phyloP scores from a whole-genome alignment of 176 grass and related monocot species.

The Hsuehochloa calcarea region DNA sequence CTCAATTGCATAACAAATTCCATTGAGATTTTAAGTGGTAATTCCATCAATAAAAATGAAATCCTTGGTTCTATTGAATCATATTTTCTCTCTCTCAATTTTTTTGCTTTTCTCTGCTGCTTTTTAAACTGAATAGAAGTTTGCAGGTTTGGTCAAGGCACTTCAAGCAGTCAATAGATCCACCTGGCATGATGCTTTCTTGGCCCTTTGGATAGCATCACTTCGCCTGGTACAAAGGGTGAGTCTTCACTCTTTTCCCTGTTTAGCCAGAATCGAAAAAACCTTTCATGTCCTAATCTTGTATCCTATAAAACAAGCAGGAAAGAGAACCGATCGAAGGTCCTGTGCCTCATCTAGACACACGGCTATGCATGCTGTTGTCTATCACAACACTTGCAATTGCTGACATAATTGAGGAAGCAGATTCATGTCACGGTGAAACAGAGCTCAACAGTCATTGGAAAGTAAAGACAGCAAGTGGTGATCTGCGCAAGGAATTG shows the following conservation, averaged over 20 bases:
- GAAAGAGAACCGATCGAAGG: slow-evolving; percentile 94
- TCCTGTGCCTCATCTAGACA: slow-evolving; percentile 90
- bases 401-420: slow-evolving; percentile 80
- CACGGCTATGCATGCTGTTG: slow-evolving; percentile 82
- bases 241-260: slow-evolving; percentile 32
- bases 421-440: slow-evolving; percentile 44
- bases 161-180: slow-evolving; percentile 83
- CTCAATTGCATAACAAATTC: slow-evolving; percentile 87
- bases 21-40: slow-evolving; percentile 93
- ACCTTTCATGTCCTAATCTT: slow-evolving; percentile 35
- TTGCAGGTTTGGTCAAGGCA: slow-evolving; percentile 88
- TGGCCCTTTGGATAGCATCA: slow-evolving; percentile 91
- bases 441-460: slow-evolving; percentile 38
- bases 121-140: slow-evolving; percentile 21
- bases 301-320: slow-evolving; percentile 46
- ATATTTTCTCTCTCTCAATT: neutral
- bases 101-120: neutral
- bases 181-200: slow-evolving; percentile 91
- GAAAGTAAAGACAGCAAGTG: slow-evolving; percentile 38
- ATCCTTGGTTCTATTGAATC: slow-evolving; percentile 1
- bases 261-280: neutral
- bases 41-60: slow-evolving; percentile 30
- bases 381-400: slow-evolving; percentile 82
- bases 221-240: slow-evolving; percentile 95
- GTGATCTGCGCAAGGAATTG: slow-evolving; percentile 59